phyloP scores from a whole-genome alignment of 768 basidiomycete species.

The Coprinopsis sp. region DNA sequence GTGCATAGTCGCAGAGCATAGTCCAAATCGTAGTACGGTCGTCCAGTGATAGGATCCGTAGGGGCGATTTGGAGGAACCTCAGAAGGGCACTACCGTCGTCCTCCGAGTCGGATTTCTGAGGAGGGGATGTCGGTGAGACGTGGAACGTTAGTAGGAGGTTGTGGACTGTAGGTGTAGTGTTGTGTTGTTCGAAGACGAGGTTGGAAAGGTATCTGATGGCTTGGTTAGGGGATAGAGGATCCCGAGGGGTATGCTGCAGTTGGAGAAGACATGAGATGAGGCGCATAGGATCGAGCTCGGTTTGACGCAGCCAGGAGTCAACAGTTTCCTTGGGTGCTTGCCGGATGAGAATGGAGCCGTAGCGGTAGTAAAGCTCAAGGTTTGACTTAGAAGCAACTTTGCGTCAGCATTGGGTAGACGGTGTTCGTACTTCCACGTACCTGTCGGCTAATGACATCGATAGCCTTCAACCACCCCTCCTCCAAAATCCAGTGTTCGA shows the following conservation, averaged over 20 bases:
- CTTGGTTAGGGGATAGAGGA: constrained; percentile 75
- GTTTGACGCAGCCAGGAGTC: constrained; percentile 89
- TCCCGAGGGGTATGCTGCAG: constrained; percentile 70
- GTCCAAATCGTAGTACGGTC: constrained; percentile 95
- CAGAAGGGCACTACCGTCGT: constrained; percentile 72
- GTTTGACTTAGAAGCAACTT: constrained; percentile 47
- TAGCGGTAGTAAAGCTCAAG: constrained; percentile 92
- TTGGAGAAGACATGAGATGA: constrained; percentile 86
- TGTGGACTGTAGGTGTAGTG: constrained; percentile 85
- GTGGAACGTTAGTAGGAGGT: constrained; percentile 88
- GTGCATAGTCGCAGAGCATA: constrained; percentile 94
- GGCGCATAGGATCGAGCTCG: constrained; percentile 71
- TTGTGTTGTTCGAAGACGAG: constrained; percentile 78
- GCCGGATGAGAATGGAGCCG: constrained; percentile 79
- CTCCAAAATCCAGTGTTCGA: constrained; percentile 89
- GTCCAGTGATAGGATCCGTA: constrained; percentile 72
- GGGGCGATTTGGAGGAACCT: constrained; percentile 83
- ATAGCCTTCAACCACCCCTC: constrained; percentile 91
- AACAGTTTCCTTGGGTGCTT: constrained; percentile 84
- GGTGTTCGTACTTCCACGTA: constrained; percentile 26
- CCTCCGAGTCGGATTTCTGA: constrained; percentile 23
- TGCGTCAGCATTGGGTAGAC: too few species aligned
- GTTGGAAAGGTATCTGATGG: constrained; percentile 83
- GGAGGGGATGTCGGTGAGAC: constrained; percentile 60
- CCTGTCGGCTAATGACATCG: constrained; percentile 87